Percentiles rank a stretch among this genome's conserved stretches.
These are phyloP conservation scores for Pseudogymnoascus sp. DNA, from an alignment of 2,329 filamentous ascomycete genomes.

Conservation along the genomic window DNA sequence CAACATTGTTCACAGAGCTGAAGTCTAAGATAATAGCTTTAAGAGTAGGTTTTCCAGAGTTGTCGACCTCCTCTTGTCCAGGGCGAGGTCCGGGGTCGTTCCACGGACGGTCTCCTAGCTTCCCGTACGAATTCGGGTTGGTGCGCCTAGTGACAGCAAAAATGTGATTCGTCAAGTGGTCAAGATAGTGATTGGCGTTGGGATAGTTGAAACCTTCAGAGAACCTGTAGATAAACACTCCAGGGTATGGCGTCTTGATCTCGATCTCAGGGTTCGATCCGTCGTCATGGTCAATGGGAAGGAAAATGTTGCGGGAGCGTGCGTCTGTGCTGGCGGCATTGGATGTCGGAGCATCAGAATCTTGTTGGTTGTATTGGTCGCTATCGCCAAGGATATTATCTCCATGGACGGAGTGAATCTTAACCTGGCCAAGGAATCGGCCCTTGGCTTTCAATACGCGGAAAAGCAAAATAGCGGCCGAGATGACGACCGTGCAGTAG, in stretches of 20 bases:
- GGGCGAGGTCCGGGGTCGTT: slow-evolving; percentile 76
- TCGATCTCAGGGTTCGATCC: slow-evolving; percentile 80
- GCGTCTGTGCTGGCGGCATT: slow-evolving; percentile 28
- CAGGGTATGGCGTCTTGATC: slow-evolving; percentile 75
- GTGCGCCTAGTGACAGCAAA: slow-evolving; percentile 68
- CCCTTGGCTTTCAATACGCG: slow-evolving; percentile 76
- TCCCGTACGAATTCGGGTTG: slow-evolving; percentile 55
- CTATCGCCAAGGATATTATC: slow-evolving; percentile 64
- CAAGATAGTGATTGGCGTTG: slow-evolving; percentile 82
- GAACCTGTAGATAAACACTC: slow-evolving; percentile 93
- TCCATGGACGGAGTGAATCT: slow-evolving; percentile 74
- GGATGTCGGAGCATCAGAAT: neutral
- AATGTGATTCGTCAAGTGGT: slow-evolving; percentile 63
- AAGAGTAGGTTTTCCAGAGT: slow-evolving; percentile 54
- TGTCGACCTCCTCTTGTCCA: slow-evolving; percentile 38
- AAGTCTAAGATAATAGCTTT: slow-evolving; percentile 93
- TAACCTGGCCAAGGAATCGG: slow-evolving; percentile 73
- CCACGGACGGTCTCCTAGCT: slow-evolving; percentile 78
- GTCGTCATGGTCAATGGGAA: slow-evolving; percentile 80
- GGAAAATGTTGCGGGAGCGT: slow-evolving; percentile 66
- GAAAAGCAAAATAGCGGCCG: slow-evolving; percentile 70
- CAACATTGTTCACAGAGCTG: slow-evolving; percentile 85
- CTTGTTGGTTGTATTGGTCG: slow-evolving; percentile 24
- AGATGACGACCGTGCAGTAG: slow-evolving; percentile 74
- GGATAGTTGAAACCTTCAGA: slow-evolving; percentile 94